Evolutionary conservation across 805 yeast genomes (phyloP).

Genomic region (Candida patagonica): DNA sequence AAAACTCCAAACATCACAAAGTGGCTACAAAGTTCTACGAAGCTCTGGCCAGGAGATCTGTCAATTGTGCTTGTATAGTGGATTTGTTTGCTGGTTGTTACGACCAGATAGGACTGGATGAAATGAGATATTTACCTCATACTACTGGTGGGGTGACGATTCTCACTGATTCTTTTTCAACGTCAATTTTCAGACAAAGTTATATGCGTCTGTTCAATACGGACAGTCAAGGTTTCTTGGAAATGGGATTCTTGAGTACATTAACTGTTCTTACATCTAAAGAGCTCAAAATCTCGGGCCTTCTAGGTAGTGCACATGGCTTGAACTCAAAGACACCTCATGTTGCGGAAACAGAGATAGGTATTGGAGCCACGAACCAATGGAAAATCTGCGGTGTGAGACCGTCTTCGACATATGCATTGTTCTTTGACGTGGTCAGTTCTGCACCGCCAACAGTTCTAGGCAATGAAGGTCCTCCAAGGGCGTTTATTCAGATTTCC

Average conservation of each 20-base stretch:
- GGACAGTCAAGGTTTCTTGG: conserved; percentile 70
- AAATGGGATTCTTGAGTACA: conserved; percentile 74
- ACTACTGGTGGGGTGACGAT: conserved; percentile 83
- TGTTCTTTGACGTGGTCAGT: conserved; percentile 64
- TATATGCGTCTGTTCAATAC: conserved; percentile 71
- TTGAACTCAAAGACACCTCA: conserved; percentile 31
- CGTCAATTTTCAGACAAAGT: conserved; percentile 87
- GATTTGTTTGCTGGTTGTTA: conserved; percentile 92
- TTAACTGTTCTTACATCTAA: conserved; percentile 73
- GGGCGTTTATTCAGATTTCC: conserved; percentile 56
- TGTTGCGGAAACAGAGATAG: conserved; percentile 80
- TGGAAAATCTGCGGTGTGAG: conserved; percentile 73
- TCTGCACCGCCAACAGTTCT: conserved; percentile 21
- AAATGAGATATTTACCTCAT: conserved; percentile 77
- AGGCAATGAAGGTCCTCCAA: conserved; percentile 18
- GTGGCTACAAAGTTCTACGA: conserved; percentile 77
- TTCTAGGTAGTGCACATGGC: conserved; percentile 82
- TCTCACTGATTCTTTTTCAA: conserved; percentile 85
- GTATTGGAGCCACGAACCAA: conserved; percentile 77
- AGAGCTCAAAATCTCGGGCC: conserved; percentile 76
- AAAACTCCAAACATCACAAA: conserved; percentile 75
- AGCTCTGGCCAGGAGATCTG: conserved; percentile 57
- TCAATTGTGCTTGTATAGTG: conserved; percentile 65
- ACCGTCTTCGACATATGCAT: conserved; percentile 71
- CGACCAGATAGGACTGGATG: conserved; percentile 91